A percentile compares a stretch with the other conserved stretches of the same genome.
phyloP scores from a whole-genome alignment of 2,329 filamentous ascomycete genomes.

The Botryotinia globosa region DNA sequence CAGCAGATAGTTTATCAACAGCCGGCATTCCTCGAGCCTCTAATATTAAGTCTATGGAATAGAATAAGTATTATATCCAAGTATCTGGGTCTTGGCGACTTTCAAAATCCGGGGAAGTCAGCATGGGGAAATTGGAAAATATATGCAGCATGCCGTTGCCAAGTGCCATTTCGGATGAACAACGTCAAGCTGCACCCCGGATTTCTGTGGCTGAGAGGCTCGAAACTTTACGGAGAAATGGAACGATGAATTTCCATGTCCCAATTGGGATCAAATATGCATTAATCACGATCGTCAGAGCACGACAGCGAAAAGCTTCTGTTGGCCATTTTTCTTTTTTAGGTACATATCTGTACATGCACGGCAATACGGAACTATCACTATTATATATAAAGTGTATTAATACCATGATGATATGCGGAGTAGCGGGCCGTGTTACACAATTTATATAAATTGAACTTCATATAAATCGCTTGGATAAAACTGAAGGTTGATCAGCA shows the following conservation, averaged over 20 bases:
- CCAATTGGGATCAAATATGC: not conserved
- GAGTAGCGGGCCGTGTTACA: constrained; percentile 20
- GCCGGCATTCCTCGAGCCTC: not conserved
- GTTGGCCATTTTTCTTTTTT: not conserved
- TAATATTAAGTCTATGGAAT: not conserved
- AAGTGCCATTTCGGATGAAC: not conserved
- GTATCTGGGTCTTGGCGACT: not conserved
- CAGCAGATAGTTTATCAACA: not conserved
- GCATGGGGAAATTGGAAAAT: not conserved
- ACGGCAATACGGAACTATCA: not conserved
- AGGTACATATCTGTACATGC: not conserved
- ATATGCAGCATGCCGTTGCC: not conserved
- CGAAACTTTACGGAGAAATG: not conserved
- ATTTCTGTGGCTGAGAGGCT: not conserved
- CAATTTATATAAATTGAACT: constrained; percentile 6
- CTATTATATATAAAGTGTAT: not conserved
- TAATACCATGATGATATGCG: not conserved
- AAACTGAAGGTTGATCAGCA: constrained; percentile 14
- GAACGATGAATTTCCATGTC: not conserved
- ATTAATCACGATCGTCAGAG: not conserved
- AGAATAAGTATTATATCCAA: not conserved
- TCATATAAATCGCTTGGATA: constrained; percentile 17
- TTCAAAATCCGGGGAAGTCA: not conserved
- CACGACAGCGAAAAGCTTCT: not conserved
- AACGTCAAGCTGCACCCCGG: not conserved